phyloP scores from a whole-genome alignment of 306 rosid species.

The Sicyos baderoa region DNA sequence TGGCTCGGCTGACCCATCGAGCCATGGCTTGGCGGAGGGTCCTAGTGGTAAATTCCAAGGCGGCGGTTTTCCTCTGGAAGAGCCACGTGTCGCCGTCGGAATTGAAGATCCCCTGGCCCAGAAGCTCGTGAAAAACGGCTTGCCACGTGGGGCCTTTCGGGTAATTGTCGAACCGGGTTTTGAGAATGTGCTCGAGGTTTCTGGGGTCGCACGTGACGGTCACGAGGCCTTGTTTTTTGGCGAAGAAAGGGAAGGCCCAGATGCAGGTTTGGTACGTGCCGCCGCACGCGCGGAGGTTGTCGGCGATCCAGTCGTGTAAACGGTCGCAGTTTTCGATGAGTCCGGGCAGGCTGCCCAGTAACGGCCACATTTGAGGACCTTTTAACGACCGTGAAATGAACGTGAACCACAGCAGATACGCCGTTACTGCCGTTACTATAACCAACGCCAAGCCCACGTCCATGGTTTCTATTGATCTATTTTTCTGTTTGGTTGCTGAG shows the following conservation, averaged over 20 bases:
- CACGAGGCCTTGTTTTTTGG: slow-evolving; percentile 85
- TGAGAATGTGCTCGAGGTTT: slow-evolving; percentile 75
- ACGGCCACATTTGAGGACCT: slow-evolving; percentile 88
- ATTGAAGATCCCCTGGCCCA: slow-evolving; percentile 83
- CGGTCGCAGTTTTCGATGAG: slow-evolving; percentile 72
- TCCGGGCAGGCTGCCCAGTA: slow-evolving; percentile 83
- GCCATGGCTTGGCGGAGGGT: slow-evolving; percentile 93
- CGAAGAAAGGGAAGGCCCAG: slow-evolving; percentile 80
- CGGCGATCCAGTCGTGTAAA: slow-evolving; percentile 89
- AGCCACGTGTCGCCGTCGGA: slow-evolving; percentile 93
- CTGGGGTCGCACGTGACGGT: slow-evolving; percentile 94
- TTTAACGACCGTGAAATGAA: slow-evolving; percentile 77
- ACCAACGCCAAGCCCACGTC: slow-evolving; percentile 58
- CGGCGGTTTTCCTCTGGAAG: slow-evolving; percentile 86
- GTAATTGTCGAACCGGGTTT: slow-evolving; percentile 78
- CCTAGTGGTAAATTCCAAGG: slow-evolving; percentile 80
- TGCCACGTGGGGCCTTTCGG: slow-evolving; percentile 97
- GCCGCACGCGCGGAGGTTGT: slow-evolving; percentile 80
- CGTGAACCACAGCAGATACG: slow-evolving; percentile 67
- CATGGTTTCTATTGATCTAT: slow-evolving; percentile 38
- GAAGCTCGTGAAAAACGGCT: slow-evolving; percentile 73
- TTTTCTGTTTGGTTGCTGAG: slow-evolving; percentile 16
- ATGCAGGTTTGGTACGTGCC: slow-evolving; percentile 99
- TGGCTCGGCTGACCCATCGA: slow-evolving; percentile 86
- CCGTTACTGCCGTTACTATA: slow-evolving; percentile 61